phyloP scores from a whole-genome alignment of 1,284 basidiomycete species.

The Blastosporella zonata region DNA sequence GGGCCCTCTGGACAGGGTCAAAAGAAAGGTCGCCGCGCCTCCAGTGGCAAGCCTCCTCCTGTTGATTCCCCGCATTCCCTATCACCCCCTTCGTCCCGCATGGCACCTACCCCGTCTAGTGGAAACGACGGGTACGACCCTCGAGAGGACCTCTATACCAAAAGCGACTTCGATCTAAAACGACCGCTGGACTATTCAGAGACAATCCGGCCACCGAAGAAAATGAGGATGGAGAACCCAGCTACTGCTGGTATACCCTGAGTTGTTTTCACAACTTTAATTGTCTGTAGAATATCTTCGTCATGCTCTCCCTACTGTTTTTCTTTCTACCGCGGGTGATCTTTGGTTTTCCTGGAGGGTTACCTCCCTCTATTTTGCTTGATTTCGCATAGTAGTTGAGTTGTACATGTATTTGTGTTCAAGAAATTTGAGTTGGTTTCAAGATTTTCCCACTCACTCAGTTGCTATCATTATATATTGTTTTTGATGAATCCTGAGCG shows the following conservation, averaged over 20 bases:
- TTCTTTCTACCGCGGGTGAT: constrained; percentile 26
- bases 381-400: constrained; percentile 26
- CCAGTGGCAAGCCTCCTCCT: constrained; percentile 42
- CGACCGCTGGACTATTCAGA: constrained; percentile 41
- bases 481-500: constrained; percentile 13
- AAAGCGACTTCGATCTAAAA: constrained; percentile 43
- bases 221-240: constrained; percentile 50
- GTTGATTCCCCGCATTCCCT: constrained; percentile 40
- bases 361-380: constrained; percentile 20
- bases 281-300: constrained; percentile 37
- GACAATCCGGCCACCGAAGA: constrained; percentile 43
- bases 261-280: constrained; percentile 24
- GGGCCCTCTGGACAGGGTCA: constrained; percentile 34
- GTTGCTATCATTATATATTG: constrained; percentile 8
- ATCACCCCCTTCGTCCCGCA: constrained; percentile 53
- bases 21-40: constrained; percentile 50
- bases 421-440: constrained; percentile 18
- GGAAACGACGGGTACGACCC: constrained; percentile 36
- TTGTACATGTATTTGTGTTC: constrained; percentile 32
- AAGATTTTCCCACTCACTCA: constrained; percentile 18
- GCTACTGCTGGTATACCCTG: constrained; percentile 40
- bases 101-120: constrained; percentile 48
- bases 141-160: constrained; percentile 32
- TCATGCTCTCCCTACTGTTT: constrained; percentile 27
- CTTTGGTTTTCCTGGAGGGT: constrained; percentile 29